These are phyloP conservation scores for Lodderomyces pseudojiufengensis DNA, from an alignment of 1,139 yeast genomes.

Conservation along the genomic window DNA sequence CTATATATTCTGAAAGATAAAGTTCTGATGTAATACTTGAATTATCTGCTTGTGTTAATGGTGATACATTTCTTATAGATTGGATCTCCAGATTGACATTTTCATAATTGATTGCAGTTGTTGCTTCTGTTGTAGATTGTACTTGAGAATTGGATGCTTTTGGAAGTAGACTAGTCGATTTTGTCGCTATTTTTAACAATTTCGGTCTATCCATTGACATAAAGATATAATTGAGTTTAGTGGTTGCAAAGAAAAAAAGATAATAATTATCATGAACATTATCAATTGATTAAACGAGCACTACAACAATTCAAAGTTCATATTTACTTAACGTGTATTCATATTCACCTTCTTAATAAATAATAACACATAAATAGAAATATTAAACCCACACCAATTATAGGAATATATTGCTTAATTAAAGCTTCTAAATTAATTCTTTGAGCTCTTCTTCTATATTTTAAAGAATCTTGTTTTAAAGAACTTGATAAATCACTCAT, in stretches of 20 bases:
- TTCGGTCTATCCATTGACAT: conserved; percentile 6
- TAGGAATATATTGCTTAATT: conserved; percentile 84
- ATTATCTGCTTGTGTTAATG: conserved; percentile 6
- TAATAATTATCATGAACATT: too few relatives aligned
- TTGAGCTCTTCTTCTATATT: conserved; percentile 86
- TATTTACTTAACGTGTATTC: too few relatives aligned
- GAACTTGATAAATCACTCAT: conserved; percentile 87
- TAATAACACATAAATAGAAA: conserved; percentile 82
- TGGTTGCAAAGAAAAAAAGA: not conserved
- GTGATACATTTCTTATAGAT: conserved; percentile 8
- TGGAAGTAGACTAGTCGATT: conserved; percentile 5
- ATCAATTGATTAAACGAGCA: too few relatives aligned
- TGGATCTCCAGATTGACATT: conserved; percentile 12
- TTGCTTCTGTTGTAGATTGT: conserved; percentile 7
- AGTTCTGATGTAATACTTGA: conserved; percentile 8
- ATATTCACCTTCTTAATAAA: conserved; percentile 51
- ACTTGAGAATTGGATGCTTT: not conserved
- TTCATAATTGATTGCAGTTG: conserved; percentile 11
- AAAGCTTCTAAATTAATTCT: conserved; percentile 87
- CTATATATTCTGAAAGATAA: conserved; percentile 8
- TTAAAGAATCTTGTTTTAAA: conserved; percentile 77
- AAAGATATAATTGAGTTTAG: too few relatives aligned
- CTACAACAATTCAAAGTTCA: too few relatives aligned
- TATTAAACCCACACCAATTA: conserved; percentile 67
- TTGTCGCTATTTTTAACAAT: conserved; percentile 4